Evolutionary conservation across 768 basidiomycete genomes (phyloP), one percentile per base, ranked within the genome.

Genomic region (Filobasidium floriforme): DNA sequence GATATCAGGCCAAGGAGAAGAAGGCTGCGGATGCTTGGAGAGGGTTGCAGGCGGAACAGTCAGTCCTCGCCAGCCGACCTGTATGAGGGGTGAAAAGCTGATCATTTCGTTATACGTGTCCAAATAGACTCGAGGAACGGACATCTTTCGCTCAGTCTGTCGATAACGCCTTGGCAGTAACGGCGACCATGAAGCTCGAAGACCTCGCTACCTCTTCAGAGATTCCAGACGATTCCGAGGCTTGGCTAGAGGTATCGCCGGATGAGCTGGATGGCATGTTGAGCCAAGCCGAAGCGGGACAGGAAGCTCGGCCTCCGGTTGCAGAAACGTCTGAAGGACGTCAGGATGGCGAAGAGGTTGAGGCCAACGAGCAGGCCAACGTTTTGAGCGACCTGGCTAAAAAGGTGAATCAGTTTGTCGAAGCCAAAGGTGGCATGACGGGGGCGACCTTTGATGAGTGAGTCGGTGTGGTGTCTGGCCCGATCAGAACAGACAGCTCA

Each of bases 371-470:
- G 66, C 88, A 90, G 75, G 87, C 91, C 11, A 76, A 82, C 24
- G 85, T 84, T 67, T 79, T 98, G 37, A 86, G 85, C 71, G 83
- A 84, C 67, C 82, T 99, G 61, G 93, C 96, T 12, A 80, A 83
- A 67, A 89, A 90, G 75, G 90, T 99, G 0, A 88, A 89, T 71
- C 81, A 81, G n/a, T 99, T 99, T 74, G 87, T 99, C 1, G 86
- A 91, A 71, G 92, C 89, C 1, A 80, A 93, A 74, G 96, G 96
- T 1, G 88, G 89, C 66, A 67, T 96, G 10, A 88, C 90, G 68
- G 96, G 96, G 3, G 96, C 92, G 0, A 80, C 82, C 69, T 94
- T 99, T 73, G 86, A 87, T 62, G 94, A 97, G 93, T 98, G 79
- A 73, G 88, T 81, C 19, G 15, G 51, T 54, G 59, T 62, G n/a